These are phyloP conservation scores for Skeletonema costatum DNA, from an alignment of 108 stramenopile species.

Conservation along the genomic window DNA sequence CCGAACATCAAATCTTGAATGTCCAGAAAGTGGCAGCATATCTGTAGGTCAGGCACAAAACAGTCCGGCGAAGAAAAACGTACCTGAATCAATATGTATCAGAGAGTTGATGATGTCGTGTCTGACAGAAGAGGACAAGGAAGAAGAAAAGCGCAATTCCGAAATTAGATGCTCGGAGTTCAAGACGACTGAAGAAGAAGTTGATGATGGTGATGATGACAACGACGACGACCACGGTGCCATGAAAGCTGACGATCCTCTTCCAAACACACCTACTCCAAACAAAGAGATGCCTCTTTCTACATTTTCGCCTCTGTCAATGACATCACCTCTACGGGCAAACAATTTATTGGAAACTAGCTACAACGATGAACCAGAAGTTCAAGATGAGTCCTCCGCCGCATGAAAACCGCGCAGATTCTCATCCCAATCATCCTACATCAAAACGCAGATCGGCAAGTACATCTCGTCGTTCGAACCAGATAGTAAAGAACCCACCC, in stretches of 20 bases:
- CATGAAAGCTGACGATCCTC: conserved; percentile 4
- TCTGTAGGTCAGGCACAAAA: background rate
- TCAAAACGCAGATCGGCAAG: background rate
- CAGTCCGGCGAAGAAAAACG: background rate
- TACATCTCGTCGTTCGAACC: background rate
- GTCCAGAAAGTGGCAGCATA: conserved; percentile 1
- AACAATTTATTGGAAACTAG: conserved; percentile 5
- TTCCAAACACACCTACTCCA: background rate
- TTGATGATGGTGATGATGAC: background rate
- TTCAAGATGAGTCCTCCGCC: background rate
- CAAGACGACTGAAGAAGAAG: background rate
- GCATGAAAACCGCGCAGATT: background rate
- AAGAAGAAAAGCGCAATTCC: conserved; percentile 1
- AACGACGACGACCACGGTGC: background rate
- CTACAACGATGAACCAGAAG: background rate
- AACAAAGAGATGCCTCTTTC: background rate
- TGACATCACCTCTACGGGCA: conserved; percentile 14
- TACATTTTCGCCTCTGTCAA: conserved; percentile 3
- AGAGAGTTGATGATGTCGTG: conserved; percentile 1
- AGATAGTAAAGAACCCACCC: background rate
- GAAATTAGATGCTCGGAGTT: background rate
- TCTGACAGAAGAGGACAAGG: conserved; percentile 1
- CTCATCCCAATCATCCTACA: background rate
- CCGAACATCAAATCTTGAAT: background rate
- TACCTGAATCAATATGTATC: conserved; percentile 2